Base-by-base conservation (phyloP, 495 filamentous ascomycete species). In the Xylaria scruposa region DNA sequence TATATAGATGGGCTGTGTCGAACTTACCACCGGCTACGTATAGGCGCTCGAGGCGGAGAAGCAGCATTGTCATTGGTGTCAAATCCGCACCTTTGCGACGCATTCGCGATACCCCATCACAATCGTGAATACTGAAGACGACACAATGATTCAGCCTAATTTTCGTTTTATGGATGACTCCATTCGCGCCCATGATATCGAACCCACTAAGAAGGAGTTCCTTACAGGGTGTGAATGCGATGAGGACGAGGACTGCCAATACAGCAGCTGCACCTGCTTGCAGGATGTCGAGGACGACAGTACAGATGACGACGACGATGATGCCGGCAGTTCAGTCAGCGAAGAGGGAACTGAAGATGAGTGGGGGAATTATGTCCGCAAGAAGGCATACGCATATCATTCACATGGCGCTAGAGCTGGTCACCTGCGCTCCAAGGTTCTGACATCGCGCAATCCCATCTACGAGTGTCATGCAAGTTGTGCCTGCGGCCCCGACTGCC, bases 401-500 rank as follows among this genome's bases (percentile, higher is more conserved):
- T 77, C 78, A 7, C 74, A 76, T 21, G 86, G 85, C 29, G 62
- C 54, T 1, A 83, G 79, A 70, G 80, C 81, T 1, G 87, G 82
- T 7, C 74, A 78, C 19, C 76, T 89, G 65, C 79, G 85, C 44
- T 76, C 73, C 56, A 79, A 79, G 61, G 76, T 90, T 46, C 85
- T 90, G 4, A 71, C 86, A 26, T 85, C 83, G 46, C 82, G 86
- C 4, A 74, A 86, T n/a, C 85, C 89, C 15, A 95, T 98, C 56
- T 93, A 91, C 76, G 96, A 99, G 79, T 99, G 96, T 78, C 93
- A 93, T 76, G 75, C 81, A 0, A 85, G 82, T 21, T 99, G 95
- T 78, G 82, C 78, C 24, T 97, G 96, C 74, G 82, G 83, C 0
- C 74, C 74, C 0, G 67, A 83, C 42, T 99, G 96, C 73, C 92